Evolutionary conservation across 305 asterid genomes (phyloP), one percentile per base, ranked within the genome.

Genomic region (Fraxinus platypoda): DNA sequence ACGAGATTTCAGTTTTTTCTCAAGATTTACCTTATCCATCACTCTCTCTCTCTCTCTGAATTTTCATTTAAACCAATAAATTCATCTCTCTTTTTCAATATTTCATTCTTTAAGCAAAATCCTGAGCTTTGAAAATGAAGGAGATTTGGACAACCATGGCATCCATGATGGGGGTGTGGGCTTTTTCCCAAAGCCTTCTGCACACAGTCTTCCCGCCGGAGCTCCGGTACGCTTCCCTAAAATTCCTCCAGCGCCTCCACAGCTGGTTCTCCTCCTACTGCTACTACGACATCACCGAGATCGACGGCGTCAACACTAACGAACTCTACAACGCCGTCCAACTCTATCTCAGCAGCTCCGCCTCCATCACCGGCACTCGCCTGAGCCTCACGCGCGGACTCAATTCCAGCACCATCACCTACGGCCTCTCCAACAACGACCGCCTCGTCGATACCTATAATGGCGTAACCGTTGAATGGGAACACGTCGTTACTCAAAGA

Each of bases 271-370:
- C 98, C 8, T 49, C 94, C 77, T 91, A 91, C 83, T 92, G 97
- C 86, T 94, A 93, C 89, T 95, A 91, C 83, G 98, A 95, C 87
- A 95, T 95, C 46, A 93, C 97, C 0, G 98, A 95, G 78, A 92
- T 88, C 74, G 98, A 95, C 80, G 98, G 98, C 74, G 98, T 93
- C n/a, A 95, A 92, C 90, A 92, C 98, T 79, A 95, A 93, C 91
- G 98, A 95, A 82, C 98, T 95, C 26, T 93, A 95, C 91, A 90
- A 90, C 94, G 97, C 97, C 81, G 98, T 92, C 34, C 97, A 93
- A 76, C 90, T 92, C 33, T 95, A 95, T 81, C 94, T 95, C 7
- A 90, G 97, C 75, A 88, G 93, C 87, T 91, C 98, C 37, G 98
- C 98, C 80, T 93, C 93, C 80, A 81, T 85, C 9, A 78, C 94